Evolutionary conservation across 139 green algal genomes (phyloP).

Genomic region (Auxenochlorella protothecoides): DNA sequence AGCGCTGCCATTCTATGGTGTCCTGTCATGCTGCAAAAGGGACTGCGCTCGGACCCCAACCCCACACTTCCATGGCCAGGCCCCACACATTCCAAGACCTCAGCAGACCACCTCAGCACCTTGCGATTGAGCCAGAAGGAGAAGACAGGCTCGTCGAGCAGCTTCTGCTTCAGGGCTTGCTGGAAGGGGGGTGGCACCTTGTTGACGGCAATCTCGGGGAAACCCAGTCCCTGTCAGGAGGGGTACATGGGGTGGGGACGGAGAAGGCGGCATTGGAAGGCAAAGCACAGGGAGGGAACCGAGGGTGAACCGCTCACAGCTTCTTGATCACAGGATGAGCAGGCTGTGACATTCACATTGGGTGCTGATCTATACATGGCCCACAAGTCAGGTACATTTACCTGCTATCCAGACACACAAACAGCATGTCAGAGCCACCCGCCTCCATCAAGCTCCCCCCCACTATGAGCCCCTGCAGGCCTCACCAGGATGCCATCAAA

Average conservation of each 20-base stretch:
- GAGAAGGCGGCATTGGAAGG: neutral
- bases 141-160: conserved; percentile 83
- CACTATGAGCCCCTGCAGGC: too few relatives aligned
- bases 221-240: conserved; percentile 68
- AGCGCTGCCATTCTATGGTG: too few relatives aligned
- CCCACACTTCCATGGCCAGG: neutral
- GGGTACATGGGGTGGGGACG: neutral
- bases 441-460: too few relatives aligned
- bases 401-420: neutral
- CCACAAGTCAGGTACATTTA: neutral
- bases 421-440: neutral
- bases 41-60: neutral
- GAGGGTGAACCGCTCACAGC: neutral
- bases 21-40: too few relatives aligned
- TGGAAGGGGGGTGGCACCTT: conserved; percentile 75
- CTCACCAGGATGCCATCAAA: conserved; percentile 93
- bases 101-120: neutral
- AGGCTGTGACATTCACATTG: too few relatives aligned
- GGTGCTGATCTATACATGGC: too few relatives aligned
- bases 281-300: neutral
- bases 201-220: conserved; percentile 80
- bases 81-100: neutral
- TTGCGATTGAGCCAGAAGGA: conserved; percentile 93
- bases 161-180: conserved; percentile 66
- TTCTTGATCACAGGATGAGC: neutral